Evolutionary conservation across 805 yeast species (phyloP).

Genomic region (Cyberlindnera maclurae): DNA sequence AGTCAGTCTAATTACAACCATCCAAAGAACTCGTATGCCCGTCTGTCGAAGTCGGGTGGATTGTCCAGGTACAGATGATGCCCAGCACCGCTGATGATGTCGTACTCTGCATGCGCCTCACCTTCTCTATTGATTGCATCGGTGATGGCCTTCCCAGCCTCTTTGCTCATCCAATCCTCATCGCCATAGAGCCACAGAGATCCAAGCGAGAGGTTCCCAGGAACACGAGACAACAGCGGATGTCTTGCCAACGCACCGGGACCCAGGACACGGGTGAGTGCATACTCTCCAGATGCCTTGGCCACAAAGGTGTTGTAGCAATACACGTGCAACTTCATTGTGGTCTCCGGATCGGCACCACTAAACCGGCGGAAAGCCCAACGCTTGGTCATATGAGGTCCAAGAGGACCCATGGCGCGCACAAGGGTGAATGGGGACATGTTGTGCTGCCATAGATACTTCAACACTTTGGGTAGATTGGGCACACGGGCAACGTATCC

Average conservation of each 20-base stretch:
- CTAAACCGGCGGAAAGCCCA: slow-evolving; percentile 51
- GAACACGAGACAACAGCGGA: slow-evolving; percentile 51
- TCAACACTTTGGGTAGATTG: slow-evolving; percentile 29
- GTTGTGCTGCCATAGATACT: slow-evolving; percentile 45
- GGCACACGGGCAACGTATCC: slow-evolving; percentile 31
- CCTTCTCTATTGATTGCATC: slow-evolving; percentile 24
- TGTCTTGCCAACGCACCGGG: slow-evolving; percentile 51
- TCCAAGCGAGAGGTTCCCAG: slow-evolving; percentile 25
- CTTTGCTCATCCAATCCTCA: slow-evolving; percentile 63
- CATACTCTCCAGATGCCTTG: slow-evolving; percentile 59
- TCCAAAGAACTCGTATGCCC: slow-evolving; percentile 28
- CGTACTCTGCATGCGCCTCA: slow-evolving; percentile 18
- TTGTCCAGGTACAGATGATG: slow-evolving; percentile 67
- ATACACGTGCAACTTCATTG: slow-evolving; percentile 44
- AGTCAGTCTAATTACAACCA: slow-evolving; percentile 17
- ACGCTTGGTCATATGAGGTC: slow-evolving; percentile 40
- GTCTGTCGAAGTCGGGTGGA: slow-evolving; percentile 38
- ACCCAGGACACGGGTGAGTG: slow-evolving; percentile 50
- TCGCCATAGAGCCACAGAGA: slow-evolving; percentile 59
- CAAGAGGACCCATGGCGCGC: slow-evolving; percentile 45
- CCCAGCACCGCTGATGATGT: slow-evolving; percentile 44
- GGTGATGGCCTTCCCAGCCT: slow-evolving; percentile 45
- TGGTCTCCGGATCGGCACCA: slow-evolving; percentile 22
- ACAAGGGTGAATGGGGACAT: slow-evolving; percentile 48
- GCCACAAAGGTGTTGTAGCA: slow-evolving; percentile 44